Evolutionary conservation across 2,329 filamentous ascomycete species (phyloP).

Genomic region (Botrytis sinoallii): DNA sequence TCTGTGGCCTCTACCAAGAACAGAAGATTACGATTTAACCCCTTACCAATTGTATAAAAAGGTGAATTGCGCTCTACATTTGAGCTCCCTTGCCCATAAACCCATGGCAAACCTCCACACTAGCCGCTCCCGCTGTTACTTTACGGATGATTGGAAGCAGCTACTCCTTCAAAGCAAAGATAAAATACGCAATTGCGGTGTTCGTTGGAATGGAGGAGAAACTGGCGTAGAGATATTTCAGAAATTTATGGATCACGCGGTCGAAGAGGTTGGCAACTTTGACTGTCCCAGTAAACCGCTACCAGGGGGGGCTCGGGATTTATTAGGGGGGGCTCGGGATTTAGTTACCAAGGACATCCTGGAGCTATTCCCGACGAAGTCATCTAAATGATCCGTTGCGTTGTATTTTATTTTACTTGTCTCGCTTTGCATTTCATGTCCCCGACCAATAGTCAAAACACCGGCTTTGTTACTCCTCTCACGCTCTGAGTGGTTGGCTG

Average conservation of each 20-base stretch:
- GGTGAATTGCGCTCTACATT: accelerated
- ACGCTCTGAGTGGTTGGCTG: neutral
- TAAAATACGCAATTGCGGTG: neutral
- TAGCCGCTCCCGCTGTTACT: neutral
- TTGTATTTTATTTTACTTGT: neutral
- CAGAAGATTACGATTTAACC: accelerated
- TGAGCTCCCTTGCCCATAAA: accelerated
- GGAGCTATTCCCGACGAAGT: accelerated
- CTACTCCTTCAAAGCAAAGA: too few relatives aligned
- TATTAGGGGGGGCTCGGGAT: too few relatives aligned
- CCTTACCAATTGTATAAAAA: neutral
- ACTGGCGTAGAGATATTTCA: neutral
- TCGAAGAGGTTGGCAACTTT: neutral
- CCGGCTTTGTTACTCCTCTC: neutral
- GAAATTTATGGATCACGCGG: neutral
- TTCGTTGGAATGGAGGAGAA: accelerated
- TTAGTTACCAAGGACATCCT: too few relatives aligned
- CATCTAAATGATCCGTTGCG: neutral
- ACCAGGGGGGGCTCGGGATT: too few relatives aligned
- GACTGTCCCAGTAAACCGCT: neutral
- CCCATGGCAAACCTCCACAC: neutral
- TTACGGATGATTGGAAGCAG: neutral
- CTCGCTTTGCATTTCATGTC: neutral
- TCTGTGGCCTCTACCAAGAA: neutral
- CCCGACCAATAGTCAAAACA: neutral